Percentiles rank a stretch among this genome's conserved stretches.
phyloP scores from a whole-genome alignment of 2,329 filamentous ascomycete genomes.

The Xylariaceae sp. region DNA sequence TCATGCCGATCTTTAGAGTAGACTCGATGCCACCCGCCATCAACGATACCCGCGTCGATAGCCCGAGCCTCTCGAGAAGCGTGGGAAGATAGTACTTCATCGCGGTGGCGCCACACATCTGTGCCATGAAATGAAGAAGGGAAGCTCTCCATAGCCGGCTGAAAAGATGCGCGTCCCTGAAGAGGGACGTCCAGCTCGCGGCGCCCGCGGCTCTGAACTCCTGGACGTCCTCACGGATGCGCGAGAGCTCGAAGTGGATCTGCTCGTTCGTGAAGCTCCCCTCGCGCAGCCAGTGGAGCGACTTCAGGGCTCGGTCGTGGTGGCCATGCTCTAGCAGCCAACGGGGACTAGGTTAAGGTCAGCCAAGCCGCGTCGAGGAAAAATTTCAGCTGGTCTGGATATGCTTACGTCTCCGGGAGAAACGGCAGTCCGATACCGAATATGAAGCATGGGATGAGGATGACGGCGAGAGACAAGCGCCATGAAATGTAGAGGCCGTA shows the following conservation, averaged over 20 bases:
- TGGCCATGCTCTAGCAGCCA: constrained; percentile 62
- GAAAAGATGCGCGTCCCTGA: constrained; percentile 54
- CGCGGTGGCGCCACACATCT: constrained; percentile 63
- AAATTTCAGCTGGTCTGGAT: not conserved
- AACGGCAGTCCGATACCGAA: constrained; percentile 59
- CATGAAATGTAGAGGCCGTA: constrained; percentile 56
- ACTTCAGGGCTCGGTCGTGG: constrained; percentile 48
- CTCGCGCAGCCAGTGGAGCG: constrained; percentile 57
- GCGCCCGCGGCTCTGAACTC: constrained; percentile 44
- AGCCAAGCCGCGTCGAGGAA: too few species aligned
- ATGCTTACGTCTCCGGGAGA: constrained; percentile 57
- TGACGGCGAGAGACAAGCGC: constrained; percentile 58
- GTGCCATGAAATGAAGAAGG: constrained; percentile 64
- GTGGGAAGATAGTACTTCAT: constrained; percentile 66
- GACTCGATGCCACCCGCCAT: constrained; percentile 62
- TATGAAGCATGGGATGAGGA: constrained; percentile 56
- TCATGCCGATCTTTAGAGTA: constrained; percentile 62
- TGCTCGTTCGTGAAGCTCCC: constrained; percentile 45
- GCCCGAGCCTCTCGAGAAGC: constrained; percentile 57
- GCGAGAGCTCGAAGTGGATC: constrained; percentile 50
- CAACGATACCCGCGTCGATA: constrained; percentile 54
- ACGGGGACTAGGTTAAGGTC: constrained; percentile 50
- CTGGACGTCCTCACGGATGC: constrained; percentile 53
- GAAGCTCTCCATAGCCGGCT: constrained; percentile 62
- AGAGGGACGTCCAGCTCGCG: constrained; percentile 54